Conservation (phyloP, 257 asterid species). For the Leptodermis oblonga region DNA sequence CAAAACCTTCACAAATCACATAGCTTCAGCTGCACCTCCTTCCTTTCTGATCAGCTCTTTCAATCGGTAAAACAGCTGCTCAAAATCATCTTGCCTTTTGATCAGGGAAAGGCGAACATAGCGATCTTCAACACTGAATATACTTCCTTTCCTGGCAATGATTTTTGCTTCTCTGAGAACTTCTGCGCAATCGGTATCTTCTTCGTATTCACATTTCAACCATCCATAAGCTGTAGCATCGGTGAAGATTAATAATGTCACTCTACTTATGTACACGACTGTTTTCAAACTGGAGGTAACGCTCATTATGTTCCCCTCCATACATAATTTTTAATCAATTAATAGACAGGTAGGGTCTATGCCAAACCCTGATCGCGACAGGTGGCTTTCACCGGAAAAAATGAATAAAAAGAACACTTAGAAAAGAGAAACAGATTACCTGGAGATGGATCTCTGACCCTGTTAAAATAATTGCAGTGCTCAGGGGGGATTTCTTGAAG, state of each 20-base stretch:
- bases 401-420: no score
- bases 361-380: no score
- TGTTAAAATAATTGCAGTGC: conserved; percentile 46
- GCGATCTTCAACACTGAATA: conserved; percentile 14
- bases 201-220: conserved; percentile 28
- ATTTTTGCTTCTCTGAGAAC: conserved; percentile 14
- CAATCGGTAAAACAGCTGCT: conserved; percentile 5
- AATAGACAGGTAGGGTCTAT: no score
- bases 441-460: conserved; percentile 69
- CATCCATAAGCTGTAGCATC: conserved; percentile 35
- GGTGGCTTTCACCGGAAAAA: no score
- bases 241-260: no score
- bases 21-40: conserved; percentile 1
- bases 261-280: no score
- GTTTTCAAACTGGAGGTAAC: no score
- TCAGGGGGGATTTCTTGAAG: conserved; percentile 52
- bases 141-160: conserved; percentile 17
- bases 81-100: conserved; percentile 22
- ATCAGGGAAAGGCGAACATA: conserved; percentile 23
- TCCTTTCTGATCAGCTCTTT: conserved; percentile 15
- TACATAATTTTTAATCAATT: no score
- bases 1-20: conserved; percentile 10
- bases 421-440: conserved; percentile 32
- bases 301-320: no score
- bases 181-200: conserved; percentile 18